Conservation (phyloP, 345 rosid genomes). For the Punica granatum region DNA sequence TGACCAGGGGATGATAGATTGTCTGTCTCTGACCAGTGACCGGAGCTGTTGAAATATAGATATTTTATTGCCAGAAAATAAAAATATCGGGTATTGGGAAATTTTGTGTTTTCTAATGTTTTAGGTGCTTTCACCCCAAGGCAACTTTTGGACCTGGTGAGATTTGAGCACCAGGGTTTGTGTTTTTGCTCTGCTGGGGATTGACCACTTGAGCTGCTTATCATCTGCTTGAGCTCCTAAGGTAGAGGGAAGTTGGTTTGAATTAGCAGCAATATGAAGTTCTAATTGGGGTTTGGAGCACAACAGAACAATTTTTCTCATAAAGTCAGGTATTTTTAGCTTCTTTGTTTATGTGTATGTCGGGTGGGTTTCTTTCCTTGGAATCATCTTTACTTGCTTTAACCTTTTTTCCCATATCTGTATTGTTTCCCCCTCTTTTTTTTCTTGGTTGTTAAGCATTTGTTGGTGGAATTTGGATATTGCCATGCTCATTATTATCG, state of each 20-base stretch:
- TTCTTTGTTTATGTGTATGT: background rate
- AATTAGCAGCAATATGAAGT: slow-evolving; percentile 4
- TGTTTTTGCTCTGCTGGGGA: background rate
- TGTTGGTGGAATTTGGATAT: background rate
- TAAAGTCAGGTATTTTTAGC: background rate
- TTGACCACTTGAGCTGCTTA: background rate
- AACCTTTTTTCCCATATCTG: background rate
- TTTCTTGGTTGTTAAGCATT: slow-evolving; percentile 7
- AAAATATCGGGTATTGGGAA: background rate
- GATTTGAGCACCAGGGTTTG: too few species aligned
- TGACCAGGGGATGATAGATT: background rate
- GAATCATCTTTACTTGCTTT: slow-evolving; percentile 6
- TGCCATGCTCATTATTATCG: background rate
- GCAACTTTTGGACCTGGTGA: slow-evolving; percentile 4
- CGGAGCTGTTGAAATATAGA: background rate
- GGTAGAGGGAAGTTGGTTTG: background rate
- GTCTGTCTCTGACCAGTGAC: background rate
- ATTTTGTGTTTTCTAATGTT: background rate
- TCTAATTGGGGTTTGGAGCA: background rate
- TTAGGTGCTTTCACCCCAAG: background rate
- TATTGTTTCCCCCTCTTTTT: background rate
- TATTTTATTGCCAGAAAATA: background rate
- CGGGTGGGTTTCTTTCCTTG: slow-evolving; percentile 4
- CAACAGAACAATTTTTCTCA: background rate
- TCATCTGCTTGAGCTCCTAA: background rate